These are phyloP conservation scores for Phragmites australis DNA, from an alignment of 176 grass and related monocot species.

Conservation along the genomic window DNA sequence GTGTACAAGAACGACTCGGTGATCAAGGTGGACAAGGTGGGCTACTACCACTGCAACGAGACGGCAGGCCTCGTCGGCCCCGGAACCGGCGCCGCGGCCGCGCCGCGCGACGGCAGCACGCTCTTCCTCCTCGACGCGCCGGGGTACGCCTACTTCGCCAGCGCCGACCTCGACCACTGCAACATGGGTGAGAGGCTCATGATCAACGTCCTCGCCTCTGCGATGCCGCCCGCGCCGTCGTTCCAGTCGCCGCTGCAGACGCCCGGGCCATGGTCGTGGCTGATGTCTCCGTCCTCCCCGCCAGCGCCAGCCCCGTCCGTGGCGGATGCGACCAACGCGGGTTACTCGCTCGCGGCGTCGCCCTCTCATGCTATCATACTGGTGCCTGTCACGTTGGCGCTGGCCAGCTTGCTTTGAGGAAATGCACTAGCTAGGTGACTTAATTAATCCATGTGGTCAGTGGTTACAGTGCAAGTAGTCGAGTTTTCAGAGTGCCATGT, in stretches of 20 bases:
- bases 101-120: constrained; percentile 53
- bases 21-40: constrained; percentile 51
- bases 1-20: constrained; percentile 85
- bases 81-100: not conserved
- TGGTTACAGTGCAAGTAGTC: too few relatives aligned
- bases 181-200: constrained; percentile 61
- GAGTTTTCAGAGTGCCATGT: not conserved
- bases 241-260: too few relatives aligned
- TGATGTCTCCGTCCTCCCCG: not conserved
- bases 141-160: constrained; percentile 65
- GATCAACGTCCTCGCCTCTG: constrained; percentile 38
- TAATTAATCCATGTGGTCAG: not conserved
- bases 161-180: constrained; percentile 60
- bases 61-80: too few relatives aligned
- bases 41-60: constrained; percentile 91
- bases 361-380: not conserved
- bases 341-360: not conserved
- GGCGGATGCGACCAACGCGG: too few relatives aligned
- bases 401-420: not conserved
- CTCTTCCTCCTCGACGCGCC: constrained; percentile 53
- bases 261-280: not conserved
- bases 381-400: not conserved
- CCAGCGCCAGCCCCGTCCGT: constrained; percentile 20
- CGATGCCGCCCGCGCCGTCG: not conserved
- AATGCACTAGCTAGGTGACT: not conserved